Evolutionary conservation across 192 early-diverging fungal species (phyloP), one percentile per base, ranked within the genome.

Genomic region (Coemansia sp.): DNA sequence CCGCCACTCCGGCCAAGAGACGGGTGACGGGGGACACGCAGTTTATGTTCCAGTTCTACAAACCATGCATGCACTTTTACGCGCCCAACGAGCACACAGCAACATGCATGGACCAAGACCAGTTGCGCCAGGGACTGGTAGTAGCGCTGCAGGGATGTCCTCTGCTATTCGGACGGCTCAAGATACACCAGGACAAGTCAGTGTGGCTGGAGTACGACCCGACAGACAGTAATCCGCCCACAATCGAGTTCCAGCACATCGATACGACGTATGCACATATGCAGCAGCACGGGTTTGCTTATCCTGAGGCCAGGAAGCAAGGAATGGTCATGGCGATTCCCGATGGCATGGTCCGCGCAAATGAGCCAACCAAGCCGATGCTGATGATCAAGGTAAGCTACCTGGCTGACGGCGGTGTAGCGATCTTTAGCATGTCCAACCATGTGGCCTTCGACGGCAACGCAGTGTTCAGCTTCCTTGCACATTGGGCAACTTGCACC

Each of bases 31-130:
- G 68, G 23, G 74, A 76, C 59, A 76, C 74, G 38, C 74, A 76
- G 57, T 70, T 76, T n/a, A 76, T 76, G 74, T 76, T 76, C 59
- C 74, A 76, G 52, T 76, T 76, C 36, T 76, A 76, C 74, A 76
- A 76, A 25, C 68, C 74, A 2, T 69, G 67, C 33, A 70, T 76
- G 44, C 74, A 76, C 20, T 76, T 57, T 55, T 76, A 67, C 30
- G 61, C 34, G 30, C 74, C 74, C 3, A 53, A 38, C 13, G 23
- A 50, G 15, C 52, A 20, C 0, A 52, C 29, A 0, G 33, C 34
- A 17, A 0, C 17, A 1, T 55, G 9, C 34, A 76, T 76, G 68
- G 57, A 42, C 36, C 9, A 42, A 15, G 30, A 33, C 4, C 22
- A 27, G 9, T 57, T 70, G 13, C 37, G 50, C 7, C 61, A 29